phyloP scores from a whole-genome alignment of 257 asterid genomes.

The Cordia subcordata region DNA sequence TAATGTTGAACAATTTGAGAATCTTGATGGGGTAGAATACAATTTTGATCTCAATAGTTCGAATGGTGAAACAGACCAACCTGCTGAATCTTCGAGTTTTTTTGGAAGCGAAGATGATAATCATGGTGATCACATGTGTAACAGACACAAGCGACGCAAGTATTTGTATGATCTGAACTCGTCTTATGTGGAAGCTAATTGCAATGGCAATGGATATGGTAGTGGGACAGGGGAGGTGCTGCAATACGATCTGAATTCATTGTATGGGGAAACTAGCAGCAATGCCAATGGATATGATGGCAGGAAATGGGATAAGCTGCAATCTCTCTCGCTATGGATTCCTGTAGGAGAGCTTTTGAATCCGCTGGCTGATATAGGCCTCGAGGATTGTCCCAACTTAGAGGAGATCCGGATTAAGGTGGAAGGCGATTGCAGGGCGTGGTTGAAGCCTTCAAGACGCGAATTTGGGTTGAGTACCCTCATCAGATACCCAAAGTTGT shows the following conservation, averaged over 20 bases:
- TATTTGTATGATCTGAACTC: constrained; percentile 42
- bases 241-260: constrained; percentile 5
- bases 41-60: constrained; percentile 43
- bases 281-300: constrained; percentile 27
- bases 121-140: constrained; percentile 23
- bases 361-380: constrained; percentile 58
- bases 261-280: constrained; percentile 21
- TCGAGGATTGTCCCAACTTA: constrained; percentile 68
- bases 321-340: constrained; percentile 69
- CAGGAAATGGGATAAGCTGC: constrained; percentile 62
- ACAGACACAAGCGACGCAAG: constrained; percentile 33
- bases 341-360: constrained; percentile 69
- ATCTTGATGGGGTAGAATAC: constrained; percentile 25
- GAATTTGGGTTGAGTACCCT: constrained; percentile 66
- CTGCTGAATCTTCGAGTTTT: constrained; percentile 7
- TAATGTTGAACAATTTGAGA: constrained; percentile 29
- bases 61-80: constrained; percentile 22
- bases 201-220: constrained; percentile 25
- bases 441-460: constrained; percentile 40
- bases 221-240: constrained; percentile 56
- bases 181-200: constrained; percentile 20
- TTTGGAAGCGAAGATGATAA: constrained; percentile 1
- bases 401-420: constrained; percentile 80
- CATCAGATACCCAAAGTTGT: constrained; percentile 41
- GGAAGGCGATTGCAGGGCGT: constrained; percentile 83